Conservation (phyloP, 1,139 yeast genomes). For the Scheffersomyces quercinus region DNA sequence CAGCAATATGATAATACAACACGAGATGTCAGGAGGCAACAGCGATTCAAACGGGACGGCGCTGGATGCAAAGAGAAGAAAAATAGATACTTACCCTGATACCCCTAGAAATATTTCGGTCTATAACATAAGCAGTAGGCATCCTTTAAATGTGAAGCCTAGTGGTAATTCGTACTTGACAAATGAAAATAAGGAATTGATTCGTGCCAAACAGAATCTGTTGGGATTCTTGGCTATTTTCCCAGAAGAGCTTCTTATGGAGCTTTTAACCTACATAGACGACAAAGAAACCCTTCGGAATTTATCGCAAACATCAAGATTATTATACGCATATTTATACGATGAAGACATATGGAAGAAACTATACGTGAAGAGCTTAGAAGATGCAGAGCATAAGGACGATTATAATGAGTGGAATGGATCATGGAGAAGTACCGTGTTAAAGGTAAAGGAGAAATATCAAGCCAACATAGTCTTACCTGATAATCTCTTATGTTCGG, state of each 20-base stretch:
- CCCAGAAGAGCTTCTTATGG: slow-evolving; percentile 60
- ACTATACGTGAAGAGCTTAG: slow-evolving; percentile 37
- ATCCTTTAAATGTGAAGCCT: slow-evolving; percentile 77
- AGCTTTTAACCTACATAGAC: slow-evolving; percentile 45
- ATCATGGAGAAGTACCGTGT: slow-evolving; percentile 70
- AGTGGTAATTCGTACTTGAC: slow-evolving; percentile 56
- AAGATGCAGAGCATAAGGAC: slow-evolving; percentile 15
- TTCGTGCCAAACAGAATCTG: slow-evolving; percentile 28
- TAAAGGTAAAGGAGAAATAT: slow-evolving; percentile 32
- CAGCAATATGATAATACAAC: too few species aligned
- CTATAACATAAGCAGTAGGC: slow-evolving; percentile 36
- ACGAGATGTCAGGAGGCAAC: slow-evolving; percentile 3
- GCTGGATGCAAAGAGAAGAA: slow-evolving; percentile 7
- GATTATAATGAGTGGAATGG: slow-evolving; percentile 58
- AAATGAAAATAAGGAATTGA: slow-evolving; percentile 17
- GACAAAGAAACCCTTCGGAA: slow-evolving; percentile 46
- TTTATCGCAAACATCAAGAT: slow-evolving; percentile 60
- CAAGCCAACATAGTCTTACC: slow-evolving; percentile 44
- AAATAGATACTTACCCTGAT: slow-evolving; percentile 9
- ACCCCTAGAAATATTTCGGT: slow-evolving; percentile 24
- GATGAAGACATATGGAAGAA: slow-evolving; percentile 82
- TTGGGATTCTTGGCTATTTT: slow-evolving; percentile 57
- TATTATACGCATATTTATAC: slow-evolving; percentile 68
- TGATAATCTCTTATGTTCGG: slow-evolving; percentile 47
- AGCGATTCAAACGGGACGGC: not conserved